These are phyloP conservation scores for Tolypocladium endophyticum DNA, from an alignment of 2,329 filamentous ascomycete genomes.

Conservation along the genomic window DNA sequence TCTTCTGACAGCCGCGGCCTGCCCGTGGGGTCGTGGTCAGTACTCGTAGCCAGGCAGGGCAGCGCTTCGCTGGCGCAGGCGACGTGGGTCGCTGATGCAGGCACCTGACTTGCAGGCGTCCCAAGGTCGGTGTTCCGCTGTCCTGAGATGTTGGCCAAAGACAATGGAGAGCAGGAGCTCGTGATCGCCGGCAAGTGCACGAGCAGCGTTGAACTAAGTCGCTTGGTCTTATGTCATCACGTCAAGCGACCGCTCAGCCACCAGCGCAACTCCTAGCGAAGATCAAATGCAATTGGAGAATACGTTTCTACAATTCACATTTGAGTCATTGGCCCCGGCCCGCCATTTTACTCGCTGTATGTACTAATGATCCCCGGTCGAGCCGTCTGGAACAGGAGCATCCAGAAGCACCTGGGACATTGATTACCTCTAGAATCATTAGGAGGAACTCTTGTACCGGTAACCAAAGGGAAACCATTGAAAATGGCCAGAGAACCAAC, in stretches of 20 bases:
- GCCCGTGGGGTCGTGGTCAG: not conserved
- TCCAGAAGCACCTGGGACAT: too few species aligned
- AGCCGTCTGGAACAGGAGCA: too few species aligned
- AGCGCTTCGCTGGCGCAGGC: conserved; percentile 4
- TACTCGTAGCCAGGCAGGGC: not conserved
- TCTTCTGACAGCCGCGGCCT: not conserved
- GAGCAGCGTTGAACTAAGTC: not conserved
- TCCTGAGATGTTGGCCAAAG: not conserved
- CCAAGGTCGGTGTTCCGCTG: not conserved
- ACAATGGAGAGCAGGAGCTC: conserved; percentile 3
- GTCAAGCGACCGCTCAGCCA: not conserved
- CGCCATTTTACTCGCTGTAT: not conserved
- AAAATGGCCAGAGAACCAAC: not conserved
- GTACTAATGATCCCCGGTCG: not conserved
- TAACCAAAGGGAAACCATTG: not conserved
- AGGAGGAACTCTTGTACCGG: not conserved
- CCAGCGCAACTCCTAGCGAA: not conserved
- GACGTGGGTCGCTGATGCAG: conserved; percentile 3
- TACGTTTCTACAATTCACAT: not conserved
- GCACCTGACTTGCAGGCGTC: conserved; percentile 7
- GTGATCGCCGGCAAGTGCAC: not conserved
- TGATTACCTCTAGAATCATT: not conserved
- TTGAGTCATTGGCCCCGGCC: not conserved
- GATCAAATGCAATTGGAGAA: not conserved
- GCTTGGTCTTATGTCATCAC: not conserved